These are phyloP conservation scores for Durotheca rogersii DNA, from an alignment of 495 filamentous ascomycete genomes.

Conservation along the genomic window DNA sequence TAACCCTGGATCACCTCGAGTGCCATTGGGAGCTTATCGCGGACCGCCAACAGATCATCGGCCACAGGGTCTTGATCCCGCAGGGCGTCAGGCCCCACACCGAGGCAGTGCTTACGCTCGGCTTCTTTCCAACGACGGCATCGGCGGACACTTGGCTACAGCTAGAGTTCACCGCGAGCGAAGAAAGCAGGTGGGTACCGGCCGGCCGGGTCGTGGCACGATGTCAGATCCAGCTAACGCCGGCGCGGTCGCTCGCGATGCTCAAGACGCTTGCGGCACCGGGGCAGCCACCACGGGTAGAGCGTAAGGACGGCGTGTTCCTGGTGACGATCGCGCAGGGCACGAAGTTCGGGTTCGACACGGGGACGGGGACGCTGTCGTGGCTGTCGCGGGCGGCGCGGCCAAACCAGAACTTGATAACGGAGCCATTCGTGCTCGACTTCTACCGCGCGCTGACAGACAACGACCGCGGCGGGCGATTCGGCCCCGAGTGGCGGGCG, in stretches of 20 bases:
- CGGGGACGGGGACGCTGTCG: slow-evolving; percentile 39
- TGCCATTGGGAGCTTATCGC: slow-evolving; percentile 49
- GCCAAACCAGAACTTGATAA: slow-evolving; percentile 42
- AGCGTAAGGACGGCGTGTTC: slow-evolving; percentile 28
- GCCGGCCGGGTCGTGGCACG: slow-evolving; percentile 53
- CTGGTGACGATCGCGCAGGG: slow-evolving; percentile 32
- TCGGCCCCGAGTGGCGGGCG: slow-evolving; percentile 47
- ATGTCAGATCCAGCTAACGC: slow-evolving; percentile 48
- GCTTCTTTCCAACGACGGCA: slow-evolving; percentile 13
- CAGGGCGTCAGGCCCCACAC: slow-evolving; percentile 39
- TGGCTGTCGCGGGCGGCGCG: slow-evolving; percentile 36
- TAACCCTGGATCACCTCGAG: slow-evolving; percentile 50
- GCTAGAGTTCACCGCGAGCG: slow-evolving; percentile 45
- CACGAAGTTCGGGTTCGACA: slow-evolving; percentile 47
- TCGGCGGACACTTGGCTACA: slow-evolving; percentile 45
- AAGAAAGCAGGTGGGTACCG: slow-evolving; percentile 44
- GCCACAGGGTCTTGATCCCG: slow-evolving; percentile 39
- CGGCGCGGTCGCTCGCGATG: slow-evolving; percentile 28
- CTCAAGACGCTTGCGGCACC: slow-evolving; percentile 26
- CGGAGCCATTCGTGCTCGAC: slow-evolving; percentile 43
- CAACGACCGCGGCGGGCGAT: slow-evolving; percentile 58
- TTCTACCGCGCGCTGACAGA: slow-evolving; percentile 62
- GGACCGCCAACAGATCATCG: slow-evolving; percentile 34
- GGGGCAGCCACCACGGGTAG: slow-evolving; percentile 13
- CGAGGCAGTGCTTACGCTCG: slow-evolving; percentile 35